Conservation (phyloP, 2,329 filamentous ascomycete species). For the Fusarium sp. region DNA sequence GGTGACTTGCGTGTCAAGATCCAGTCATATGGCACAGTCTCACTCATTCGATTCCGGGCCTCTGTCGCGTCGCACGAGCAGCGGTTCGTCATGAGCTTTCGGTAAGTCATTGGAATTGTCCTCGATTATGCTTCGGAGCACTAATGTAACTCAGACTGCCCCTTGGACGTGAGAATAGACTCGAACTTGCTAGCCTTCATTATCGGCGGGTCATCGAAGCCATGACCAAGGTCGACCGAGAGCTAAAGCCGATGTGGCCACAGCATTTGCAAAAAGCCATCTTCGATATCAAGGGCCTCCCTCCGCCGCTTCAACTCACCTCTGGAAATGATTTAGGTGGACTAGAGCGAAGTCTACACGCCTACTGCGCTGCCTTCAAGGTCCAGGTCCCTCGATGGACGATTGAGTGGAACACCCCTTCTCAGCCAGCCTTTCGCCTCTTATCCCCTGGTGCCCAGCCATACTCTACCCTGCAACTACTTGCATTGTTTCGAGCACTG, state of each 20-base stretch:
- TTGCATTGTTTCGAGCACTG: slow-evolving; percentile 67
- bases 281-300: slow-evolving; percentile 64
- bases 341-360: slow-evolving; percentile 64
- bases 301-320: slow-evolving; percentile 64
- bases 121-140: neutral
- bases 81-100: slow-evolving; percentile 65
- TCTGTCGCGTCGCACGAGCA: slow-evolving; percentile 65
- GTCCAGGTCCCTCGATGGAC: slow-evolving; percentile 64
- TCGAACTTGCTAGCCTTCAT: slow-evolving; percentile 65
- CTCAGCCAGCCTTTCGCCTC: slow-evolving; percentile 64
- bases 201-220: slow-evolving; percentile 65
- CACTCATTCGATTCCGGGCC: slow-evolving; percentile 62
- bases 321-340: slow-evolving; percentile 66
- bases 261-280: slow-evolving; percentile 64
- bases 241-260: slow-evolving; percentile 68
- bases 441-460: slow-evolving; percentile 54
- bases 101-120: slow-evolving; percentile 52
- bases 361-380: slow-evolving; percentile 64
- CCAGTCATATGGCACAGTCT: slow-evolving; percentile 64
- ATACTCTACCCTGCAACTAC: slow-evolving; percentile 63
- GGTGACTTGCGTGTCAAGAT: slow-evolving; percentile 62
- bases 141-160: slow-evolving; percentile 51
- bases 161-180: slow-evolving; percentile 56
- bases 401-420: slow-evolving; percentile 56
- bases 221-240: slow-evolving; percentile 65